Conservation (phyloP, 345 rosid genomes). For the Trapa bicornis region DNA sequence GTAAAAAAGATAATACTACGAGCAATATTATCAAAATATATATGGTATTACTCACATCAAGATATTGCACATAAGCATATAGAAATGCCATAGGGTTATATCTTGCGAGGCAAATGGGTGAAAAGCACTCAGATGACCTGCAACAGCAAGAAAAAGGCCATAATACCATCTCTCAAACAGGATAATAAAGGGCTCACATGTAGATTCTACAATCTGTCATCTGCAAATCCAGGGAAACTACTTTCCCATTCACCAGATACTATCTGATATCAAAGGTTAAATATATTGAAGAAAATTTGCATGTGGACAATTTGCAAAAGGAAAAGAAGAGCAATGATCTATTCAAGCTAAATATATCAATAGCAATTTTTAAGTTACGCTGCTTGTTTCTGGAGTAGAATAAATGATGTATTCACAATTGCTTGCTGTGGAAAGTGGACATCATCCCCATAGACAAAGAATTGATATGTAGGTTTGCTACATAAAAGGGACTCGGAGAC, state of each 20-base stretch:
- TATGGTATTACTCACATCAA: constrained; percentile 58
- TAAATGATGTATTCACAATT: neutral
- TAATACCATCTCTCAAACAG: neutral
- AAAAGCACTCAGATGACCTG: constrained; percentile 98
- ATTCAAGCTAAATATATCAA: neutral
- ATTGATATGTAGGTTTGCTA: neutral
- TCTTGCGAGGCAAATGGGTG: constrained; percentile 96
- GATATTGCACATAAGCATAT: constrained; percentile 87
- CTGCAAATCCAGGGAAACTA: neutral
- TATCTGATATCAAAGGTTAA: neutral
- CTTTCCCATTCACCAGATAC: neutral
- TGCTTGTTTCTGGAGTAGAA: neutral
- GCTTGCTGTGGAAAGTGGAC: neutral
- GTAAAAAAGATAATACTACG: constrained; percentile 1
- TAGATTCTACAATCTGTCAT: neutral
- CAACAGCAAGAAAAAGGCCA: constrained; percentile 9
- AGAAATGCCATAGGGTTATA: constrained; percentile 91
- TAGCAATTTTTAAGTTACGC: neutral
- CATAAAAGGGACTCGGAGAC: neutral
- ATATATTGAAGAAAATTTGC: neutral
- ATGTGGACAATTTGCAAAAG: neutral
- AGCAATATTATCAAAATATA: neutral
- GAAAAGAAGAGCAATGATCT: neutral
- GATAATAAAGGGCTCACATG: neutral
- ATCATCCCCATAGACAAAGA: neutral